Conservation (phyloP, 73 alveolate species). For the Paramecium pentaurelia region DNA sequence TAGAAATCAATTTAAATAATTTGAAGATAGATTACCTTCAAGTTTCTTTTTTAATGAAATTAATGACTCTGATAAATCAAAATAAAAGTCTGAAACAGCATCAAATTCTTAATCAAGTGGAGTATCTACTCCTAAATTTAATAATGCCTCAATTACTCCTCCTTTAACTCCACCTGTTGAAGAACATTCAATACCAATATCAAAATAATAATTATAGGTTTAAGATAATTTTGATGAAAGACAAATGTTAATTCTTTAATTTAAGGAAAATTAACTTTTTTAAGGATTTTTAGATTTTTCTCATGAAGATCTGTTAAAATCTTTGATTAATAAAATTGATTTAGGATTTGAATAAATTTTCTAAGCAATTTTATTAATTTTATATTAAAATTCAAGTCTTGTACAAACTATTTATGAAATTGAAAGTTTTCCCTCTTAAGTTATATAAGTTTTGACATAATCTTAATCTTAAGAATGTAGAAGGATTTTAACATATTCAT, state of each 20-base stretch:
- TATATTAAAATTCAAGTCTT: neutral
- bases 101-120: neutral
- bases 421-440: neutral
- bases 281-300: neutral
- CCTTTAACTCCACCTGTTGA: constrained; percentile 5
- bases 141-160: neutral
- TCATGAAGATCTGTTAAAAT: neutral
- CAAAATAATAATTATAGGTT: neutral
- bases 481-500: neutral
- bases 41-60: neutral
- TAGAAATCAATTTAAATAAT: neutral
- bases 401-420: neutral
- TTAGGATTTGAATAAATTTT: constrained; percentile 25
- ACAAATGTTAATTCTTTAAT: neutral
- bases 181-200: neutral
- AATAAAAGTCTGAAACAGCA: neutral
- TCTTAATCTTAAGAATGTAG: neutral
- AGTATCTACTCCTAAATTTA: neutral
- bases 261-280: neutral
- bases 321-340: neutral
- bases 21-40: neutral
- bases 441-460: neutral
- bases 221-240: constrained; percentile 1
- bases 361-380: neutral
- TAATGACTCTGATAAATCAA: neutral